A percentile compares a stretch with the other conserved stretches of the same genome.
These are phyloP conservation scores for Saccharomycopsis hybrid DNA, from an alignment of 1,139 yeast species.

Conservation along the genomic window DNA sequence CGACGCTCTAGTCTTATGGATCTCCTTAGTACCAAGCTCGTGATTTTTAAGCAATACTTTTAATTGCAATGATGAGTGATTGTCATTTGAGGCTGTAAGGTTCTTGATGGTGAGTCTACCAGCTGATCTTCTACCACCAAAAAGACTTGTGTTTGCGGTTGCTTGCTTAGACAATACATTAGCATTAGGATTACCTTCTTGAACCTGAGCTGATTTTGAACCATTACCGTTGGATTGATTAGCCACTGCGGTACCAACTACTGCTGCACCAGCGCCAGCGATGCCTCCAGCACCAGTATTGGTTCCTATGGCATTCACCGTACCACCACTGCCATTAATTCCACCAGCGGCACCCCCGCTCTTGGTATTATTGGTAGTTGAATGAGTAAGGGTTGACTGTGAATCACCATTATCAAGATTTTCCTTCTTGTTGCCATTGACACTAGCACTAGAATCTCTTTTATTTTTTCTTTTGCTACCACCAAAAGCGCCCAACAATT, in stretches of 20 bases:
- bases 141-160: background rate
- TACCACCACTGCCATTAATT: background rate
- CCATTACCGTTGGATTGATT: background rate
- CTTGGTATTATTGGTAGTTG: background rate
- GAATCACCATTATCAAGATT: background rate
- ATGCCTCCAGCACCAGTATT: background rate
- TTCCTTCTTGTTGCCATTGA: background rate
- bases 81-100: conserved; percentile 32
- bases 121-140: conserved; percentile 11
- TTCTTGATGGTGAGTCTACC: conserved; percentile 19
- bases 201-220: background rate
- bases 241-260: background rate
- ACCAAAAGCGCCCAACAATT: conserved; percentile 27
- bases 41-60: conserved; percentile 47
- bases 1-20: conserved; percentile 58
- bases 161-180: background rate
- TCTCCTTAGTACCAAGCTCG: conserved; percentile 43
- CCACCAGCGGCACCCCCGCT: background rate
- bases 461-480: conserved; percentile 16
- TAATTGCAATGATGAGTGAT: conserved; percentile 36
- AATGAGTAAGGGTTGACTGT: background rate
- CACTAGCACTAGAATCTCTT: background rate
- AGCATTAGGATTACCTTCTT: background rate
- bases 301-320: background rate
- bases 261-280: background rate